Conservation (phyloP, 768 basidiomycete genomes). For the Hypholoma sublateritium region DNA sequence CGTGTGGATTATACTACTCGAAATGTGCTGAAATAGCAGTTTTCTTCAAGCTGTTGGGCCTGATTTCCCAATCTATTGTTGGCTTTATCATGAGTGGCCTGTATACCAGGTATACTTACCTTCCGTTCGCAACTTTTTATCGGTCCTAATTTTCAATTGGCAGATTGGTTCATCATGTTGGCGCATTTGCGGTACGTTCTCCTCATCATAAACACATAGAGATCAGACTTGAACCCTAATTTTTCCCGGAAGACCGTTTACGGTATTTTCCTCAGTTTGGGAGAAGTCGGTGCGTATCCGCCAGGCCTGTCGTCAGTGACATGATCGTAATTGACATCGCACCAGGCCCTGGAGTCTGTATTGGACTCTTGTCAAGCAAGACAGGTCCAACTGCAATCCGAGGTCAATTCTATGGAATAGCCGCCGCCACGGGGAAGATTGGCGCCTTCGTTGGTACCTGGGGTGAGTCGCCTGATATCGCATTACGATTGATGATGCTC, state of each 20-base stretch:
- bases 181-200: conserved; percentile 67
- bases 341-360: conserved; percentile 77
- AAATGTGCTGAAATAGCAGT: neutral
- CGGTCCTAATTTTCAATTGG: neutral
- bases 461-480: conserved; percentile 37
- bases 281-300: conserved; percentile 65
- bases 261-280: conserved; percentile 87
- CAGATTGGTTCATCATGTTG: conserved; percentile 61
- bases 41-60: conserved; percentile 54
- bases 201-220: neutral
- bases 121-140: neutral
- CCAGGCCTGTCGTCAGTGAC: neutral
- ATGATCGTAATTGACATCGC: neutral
- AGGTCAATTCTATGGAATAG: conserved; percentile 83
- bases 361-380: conserved; percentile 86
- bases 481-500: neutral
- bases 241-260: conserved; percentile 70
- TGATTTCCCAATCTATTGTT: conserved; percentile 65
- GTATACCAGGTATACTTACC: conserved; percentile 48
- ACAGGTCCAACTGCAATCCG: conserved; percentile 82
- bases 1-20: neutral
- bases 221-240: neutral
- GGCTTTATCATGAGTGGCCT: conserved; percentile 91
- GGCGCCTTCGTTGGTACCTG: conserved; percentile 85
- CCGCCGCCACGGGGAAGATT: conserved; percentile 83